These are phyloP conservation scores for Sporobolomyces pararoseus DNA, from an alignment of 768 basidiomycete species.

Conservation along the genomic window DNA sequence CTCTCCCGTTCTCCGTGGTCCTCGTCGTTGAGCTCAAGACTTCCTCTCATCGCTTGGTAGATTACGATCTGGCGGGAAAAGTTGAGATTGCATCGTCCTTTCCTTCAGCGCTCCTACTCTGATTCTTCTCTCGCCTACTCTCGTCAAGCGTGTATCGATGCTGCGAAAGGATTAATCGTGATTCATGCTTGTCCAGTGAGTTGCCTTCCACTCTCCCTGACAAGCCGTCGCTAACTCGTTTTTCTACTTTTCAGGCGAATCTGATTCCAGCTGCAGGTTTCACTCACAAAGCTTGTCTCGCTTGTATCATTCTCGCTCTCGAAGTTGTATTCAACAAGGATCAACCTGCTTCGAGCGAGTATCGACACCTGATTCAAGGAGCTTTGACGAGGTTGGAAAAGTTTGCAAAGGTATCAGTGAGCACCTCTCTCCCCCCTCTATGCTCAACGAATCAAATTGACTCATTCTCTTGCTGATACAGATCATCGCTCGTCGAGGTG, in stretches of 20 bases:
- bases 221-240: no score
- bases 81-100: not conserved
- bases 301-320: constrained; percentile 14
- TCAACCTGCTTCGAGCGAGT: not conserved
- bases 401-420: constrained; percentile 4
- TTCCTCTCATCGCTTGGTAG: no score
- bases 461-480: not conserved
- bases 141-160: constrained; percentile 2
- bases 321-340: not conserved
- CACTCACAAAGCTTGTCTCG: constrained; percentile 11
- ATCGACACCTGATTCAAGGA: not conserved
- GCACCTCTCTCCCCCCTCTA: not conserved
- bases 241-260: no score
- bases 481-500: constrained; percentile 9
- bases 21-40: no score
- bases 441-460: no score
- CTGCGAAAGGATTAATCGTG: constrained; percentile 4
- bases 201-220: no score
- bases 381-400: not conserved
- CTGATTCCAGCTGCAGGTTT: constrained; percentile 8
- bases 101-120: not conserved
- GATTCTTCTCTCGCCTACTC: constrained; percentile 6
- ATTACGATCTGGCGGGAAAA: constrained; percentile 9
- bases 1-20: not conserved
- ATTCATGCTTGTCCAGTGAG: constrained; percentile 18